These are phyloP conservation scores for Barbarea vulgaris DNA, from an alignment of 345 rosid genomes.

Conservation along the genomic window DNA sequence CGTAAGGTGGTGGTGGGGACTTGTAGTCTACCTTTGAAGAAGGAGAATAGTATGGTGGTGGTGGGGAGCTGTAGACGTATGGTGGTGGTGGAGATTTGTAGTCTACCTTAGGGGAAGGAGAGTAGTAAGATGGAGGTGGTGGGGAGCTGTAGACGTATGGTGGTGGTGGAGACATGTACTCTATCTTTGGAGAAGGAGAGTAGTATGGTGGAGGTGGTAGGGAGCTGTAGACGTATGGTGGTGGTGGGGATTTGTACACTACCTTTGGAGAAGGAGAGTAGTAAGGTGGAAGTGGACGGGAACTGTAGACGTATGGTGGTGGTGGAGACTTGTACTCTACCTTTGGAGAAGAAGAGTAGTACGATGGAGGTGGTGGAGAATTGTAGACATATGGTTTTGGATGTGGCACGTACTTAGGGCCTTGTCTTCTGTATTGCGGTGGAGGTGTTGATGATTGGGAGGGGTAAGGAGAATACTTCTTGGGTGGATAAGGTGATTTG, in stretches of 20 bases:
- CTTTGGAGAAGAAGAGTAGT: not conserved
- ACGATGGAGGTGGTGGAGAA: not conserved
- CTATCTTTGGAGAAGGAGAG: not conserved
- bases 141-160: too few relatives aligned
- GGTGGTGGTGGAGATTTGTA: not conserved
- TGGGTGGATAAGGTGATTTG: not conserved
- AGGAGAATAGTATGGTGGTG: not conserved
- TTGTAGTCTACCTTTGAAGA: not conserved
- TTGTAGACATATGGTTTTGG: not conserved
- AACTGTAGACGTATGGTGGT: not conserved
- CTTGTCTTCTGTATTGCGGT: constrained; percentile 17
- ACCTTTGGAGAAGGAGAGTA: not conserved
- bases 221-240: not conserved
- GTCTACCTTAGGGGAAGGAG: not conserved
- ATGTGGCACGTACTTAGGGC: constrained; percentile 4
- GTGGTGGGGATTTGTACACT: not conserved
- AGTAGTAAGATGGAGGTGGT: not conserved
- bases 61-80: not conserved
- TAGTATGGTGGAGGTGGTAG: not conserved
- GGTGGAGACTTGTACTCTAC: not conserved
- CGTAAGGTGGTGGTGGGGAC: not conserved
- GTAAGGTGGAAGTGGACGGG: not conserved
- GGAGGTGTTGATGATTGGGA: not conserved
- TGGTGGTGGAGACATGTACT: not conserved
- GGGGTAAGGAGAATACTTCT: not conserved